Evolutionary conservation across 495 filamentous ascomycete species (phyloP), one percentile per base, ranked within the genome.

Genomic region (Haplographium delicatum): DNA sequence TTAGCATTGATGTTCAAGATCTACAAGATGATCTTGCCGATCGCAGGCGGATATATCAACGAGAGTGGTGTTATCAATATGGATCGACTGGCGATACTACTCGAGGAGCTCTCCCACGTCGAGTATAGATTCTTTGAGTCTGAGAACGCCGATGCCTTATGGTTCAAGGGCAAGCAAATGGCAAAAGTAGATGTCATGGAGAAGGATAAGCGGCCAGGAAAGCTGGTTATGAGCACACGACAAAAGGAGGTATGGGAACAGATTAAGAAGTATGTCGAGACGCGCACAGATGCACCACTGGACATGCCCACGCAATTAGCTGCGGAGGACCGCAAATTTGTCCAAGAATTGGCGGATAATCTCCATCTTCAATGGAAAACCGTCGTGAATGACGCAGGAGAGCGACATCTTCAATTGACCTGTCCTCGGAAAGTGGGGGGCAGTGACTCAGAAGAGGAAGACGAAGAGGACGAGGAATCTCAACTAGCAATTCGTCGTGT

Each of bases 1-100:
- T 70, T 97, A 61, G 85, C 90, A 16, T 79, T 93, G 54, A 96
- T 97, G 91, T 98, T 98, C 66, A 88, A 86, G 65, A 82, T 94
- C 51, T 98, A 98, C 75, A 96, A 96, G 62, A 74, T 84, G 20
- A 81, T 94, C 13, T 72, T 98, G 47, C 89, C 88, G 19, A 86
- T 83, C 63, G 85, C 86, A 63, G 84, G 86, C 44, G 93, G 93
- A 16, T 98, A 98, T 63, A 94, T 98, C 65, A 98, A 98, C 64
- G 89, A 96, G 62, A 77, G 84, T 30, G 94, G 93, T 47, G 81
- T 85, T 38, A 95, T 98, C 62, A 93, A 96, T 59, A 64, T 96
- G 56, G 67, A 84, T 44, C 80, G 93, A 35, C 68, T 98, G 48
- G 80, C 76, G 8, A 68, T 88, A 26, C 77, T 98, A 38, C 67